Conservation (phyloP, 805 yeast species). For the Wickerhamomyces bisporus region DNA sequence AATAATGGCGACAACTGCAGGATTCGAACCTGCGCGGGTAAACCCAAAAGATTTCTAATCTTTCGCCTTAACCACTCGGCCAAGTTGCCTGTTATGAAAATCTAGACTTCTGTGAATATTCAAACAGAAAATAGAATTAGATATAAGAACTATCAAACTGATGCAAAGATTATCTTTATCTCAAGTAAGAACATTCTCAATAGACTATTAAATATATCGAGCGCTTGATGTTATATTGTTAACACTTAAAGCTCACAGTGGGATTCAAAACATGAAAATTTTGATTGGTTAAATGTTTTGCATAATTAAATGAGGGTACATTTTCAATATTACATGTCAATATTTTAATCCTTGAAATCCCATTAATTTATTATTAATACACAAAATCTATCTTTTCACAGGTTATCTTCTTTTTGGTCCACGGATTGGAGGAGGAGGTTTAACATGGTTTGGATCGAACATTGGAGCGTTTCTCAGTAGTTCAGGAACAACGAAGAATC, state of each 20-base stretch:
- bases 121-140: too few species aligned
- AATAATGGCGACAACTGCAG: slow-evolving; percentile 62
- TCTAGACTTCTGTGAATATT: too few species aligned
- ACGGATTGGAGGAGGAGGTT: slow-evolving; percentile 69
- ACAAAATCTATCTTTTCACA: too few species aligned
- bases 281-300: too few species aligned
- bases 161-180: slow-evolving; percentile 1
- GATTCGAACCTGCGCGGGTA: slow-evolving; percentile 66
- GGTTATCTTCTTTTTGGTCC: slow-evolving; percentile 47
- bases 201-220: slow-evolving; percentile 14
- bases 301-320: too few species aligned
- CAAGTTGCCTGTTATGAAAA: slow-evolving; percentile 47
- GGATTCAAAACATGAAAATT: too few species aligned
- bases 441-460: slow-evolving; percentile 56
- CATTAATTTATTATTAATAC: too few species aligned
- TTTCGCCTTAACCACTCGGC: slow-evolving; percentile 68
- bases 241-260: too few species aligned
- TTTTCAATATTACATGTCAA: too few species aligned
- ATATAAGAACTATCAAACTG: slow-evolving; percentile 16
- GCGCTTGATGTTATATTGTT: slow-evolving; percentile 19
- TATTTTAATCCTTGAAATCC: too few species aligned
- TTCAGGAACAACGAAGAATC: slow-evolving; percentile 84
- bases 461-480: slow-evolving; percentile 85
- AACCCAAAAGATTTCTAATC: slow-evolving; percentile 57
- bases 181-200: slow-evolving; percentile 14